Evolutionary conservation across 192 early-diverging fungal species (phyloP).

Genomic region (Coemansia aciculifera): DNA sequence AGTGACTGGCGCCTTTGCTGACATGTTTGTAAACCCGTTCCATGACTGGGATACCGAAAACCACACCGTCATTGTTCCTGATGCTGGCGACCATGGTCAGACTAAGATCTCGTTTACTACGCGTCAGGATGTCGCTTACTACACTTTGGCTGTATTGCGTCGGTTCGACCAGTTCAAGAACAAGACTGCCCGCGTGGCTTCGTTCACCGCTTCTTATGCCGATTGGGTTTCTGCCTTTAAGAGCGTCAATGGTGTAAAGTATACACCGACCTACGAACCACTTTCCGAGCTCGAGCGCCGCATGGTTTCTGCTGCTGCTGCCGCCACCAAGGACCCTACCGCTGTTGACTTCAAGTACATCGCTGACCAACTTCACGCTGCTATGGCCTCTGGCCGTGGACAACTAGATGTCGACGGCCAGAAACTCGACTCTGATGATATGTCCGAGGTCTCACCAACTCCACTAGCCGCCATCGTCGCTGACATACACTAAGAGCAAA

Average conservation of each 20-base stretch:
- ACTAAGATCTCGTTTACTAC: neutral
- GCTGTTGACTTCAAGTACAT: neutral
- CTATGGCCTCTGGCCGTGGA: neutral
- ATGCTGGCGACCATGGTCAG: neutral
- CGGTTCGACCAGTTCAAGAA: neutral
- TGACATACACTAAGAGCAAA: neutral
- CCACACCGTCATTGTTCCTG: neutral
- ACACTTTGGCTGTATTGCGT: conserved; percentile 1
- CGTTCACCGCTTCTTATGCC: neutral
- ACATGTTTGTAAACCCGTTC: neutral
- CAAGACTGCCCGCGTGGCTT: neutral
- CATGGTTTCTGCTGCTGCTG: neutral
- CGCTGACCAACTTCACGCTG: neutral
- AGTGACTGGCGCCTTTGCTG: conserved; percentile 5
- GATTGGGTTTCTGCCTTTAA: neutral
- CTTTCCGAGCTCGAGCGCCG: neutral
- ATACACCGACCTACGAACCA: neutral
- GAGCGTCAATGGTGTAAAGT: neutral
- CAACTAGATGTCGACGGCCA: neutral
- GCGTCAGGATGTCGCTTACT: neutral
- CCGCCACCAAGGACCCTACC: neutral
- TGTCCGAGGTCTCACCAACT: neutral
- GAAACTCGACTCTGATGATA: neutral
- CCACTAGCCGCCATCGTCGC: neutral
- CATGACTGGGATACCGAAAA: conserved; percentile 3